phyloP scores from a whole-genome alignment of 495 filamentous ascomycete genomes.

The Penicillium verhagenii region DNA sequence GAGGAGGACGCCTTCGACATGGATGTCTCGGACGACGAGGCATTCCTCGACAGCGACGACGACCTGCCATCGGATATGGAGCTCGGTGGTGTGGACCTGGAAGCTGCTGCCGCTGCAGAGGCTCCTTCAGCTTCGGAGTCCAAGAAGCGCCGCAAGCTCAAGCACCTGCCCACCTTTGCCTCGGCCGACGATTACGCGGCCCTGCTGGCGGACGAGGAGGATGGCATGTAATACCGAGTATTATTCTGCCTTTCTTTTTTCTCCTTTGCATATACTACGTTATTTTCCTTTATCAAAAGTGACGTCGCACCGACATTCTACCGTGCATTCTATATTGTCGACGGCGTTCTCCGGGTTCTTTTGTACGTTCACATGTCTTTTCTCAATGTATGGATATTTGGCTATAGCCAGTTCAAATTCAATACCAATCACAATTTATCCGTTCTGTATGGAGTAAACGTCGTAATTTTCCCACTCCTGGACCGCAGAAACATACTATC shows the following conservation, averaged over 20 bases:
- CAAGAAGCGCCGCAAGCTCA: constrained; percentile 79
- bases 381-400: not conserved
- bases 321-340: constrained; percentile 4
- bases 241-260: not conserved
- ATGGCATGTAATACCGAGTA: constrained; percentile 46
- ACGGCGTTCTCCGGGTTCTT: constrained; percentile 4
- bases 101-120: constrained; percentile 26
- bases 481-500: no score
- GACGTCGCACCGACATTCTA: constrained; percentile 3
- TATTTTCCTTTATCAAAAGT: constrained; percentile 11
- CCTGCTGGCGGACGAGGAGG: constrained; percentile 73
- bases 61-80: constrained; percentile 56
- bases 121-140: constrained; percentile 40
- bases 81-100: constrained; percentile 33
- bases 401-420: not conserved
- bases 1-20: constrained; percentile 52
- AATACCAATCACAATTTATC: not conserved
- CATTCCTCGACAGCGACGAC: constrained; percentile 53
- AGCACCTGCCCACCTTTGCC: constrained; percentile 86
- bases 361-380: not conserved
- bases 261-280: constrained; percentile 15
- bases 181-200: constrained; percentile 91
- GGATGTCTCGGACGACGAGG: constrained; percentile 52
- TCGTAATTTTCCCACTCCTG: not conserved
- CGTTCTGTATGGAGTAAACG: not conserved